These are phyloP conservation scores for Periglandula ipomoeae DNA, from an alignment of 2,329 filamentous ascomycete genomes.

Conservation along the genomic window DNA sequence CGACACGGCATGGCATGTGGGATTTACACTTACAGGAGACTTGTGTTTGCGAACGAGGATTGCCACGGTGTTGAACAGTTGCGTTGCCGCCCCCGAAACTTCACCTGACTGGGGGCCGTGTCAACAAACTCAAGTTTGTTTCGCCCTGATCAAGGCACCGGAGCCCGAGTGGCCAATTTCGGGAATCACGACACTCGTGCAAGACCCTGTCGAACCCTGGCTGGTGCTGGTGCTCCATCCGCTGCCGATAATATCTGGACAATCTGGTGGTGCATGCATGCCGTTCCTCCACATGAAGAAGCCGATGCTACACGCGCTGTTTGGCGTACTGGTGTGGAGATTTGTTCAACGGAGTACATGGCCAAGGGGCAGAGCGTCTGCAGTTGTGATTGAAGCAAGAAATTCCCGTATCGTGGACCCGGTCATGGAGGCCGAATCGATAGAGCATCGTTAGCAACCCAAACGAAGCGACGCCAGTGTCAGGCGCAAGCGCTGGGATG, in stretches of 20 bases:
- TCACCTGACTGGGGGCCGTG: background rate
- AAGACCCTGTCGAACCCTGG: background rate
- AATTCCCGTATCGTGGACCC: background rate
- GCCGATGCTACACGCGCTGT: background rate
- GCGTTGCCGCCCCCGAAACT: background rate
- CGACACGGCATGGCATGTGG: too few species aligned
- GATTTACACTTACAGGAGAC: too few species aligned
- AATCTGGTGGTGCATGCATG: background rate
- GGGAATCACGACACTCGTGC: background rate
- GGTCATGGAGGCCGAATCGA: too few species aligned
- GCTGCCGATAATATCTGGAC: background rate
- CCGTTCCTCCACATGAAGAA: background rate
- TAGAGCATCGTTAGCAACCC: background rate
- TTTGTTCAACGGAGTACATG: too few species aligned
- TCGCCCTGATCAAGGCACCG: slow-evolving; percentile 2
- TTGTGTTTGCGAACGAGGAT: too few species aligned
- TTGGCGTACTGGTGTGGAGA: background rate
- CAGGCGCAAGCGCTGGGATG: too few species aligned
- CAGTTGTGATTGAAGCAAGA: background rate
- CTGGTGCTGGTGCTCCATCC: background rate
- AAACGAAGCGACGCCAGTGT: too few species aligned
- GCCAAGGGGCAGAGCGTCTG: too few species aligned
- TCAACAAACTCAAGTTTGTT: background rate
- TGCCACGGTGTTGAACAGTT: background rate
- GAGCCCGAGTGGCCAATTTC: slow-evolving; percentile 6